phyloP scores from a whole-genome alignment of 2,329 filamentous ascomycete species.

The Dactylellina cionopaga region DNA sequence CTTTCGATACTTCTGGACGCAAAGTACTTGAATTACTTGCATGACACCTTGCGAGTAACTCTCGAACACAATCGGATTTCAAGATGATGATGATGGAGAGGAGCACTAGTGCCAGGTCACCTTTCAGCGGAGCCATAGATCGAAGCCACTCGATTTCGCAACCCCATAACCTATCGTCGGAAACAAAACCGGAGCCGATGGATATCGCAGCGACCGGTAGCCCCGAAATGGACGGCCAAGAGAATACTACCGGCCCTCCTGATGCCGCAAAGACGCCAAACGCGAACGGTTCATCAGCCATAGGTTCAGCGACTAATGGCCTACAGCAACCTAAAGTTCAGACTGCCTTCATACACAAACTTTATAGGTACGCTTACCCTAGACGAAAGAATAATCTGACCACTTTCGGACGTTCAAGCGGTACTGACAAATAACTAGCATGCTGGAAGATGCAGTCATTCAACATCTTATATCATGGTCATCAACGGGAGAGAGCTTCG shows the following conservation, averaged over 20 bases:
- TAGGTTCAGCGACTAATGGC: conserved; percentile 61
- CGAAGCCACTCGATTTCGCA: conserved; percentile 44
- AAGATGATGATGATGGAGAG: conserved; percentile 54
- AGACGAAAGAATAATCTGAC: not conserved
- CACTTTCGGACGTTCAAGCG: not conserved
- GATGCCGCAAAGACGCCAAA: conserved; percentile 68
- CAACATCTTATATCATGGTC: conserved; percentile 98
- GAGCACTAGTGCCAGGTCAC: conserved; percentile 52
- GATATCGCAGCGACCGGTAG: conserved; percentile 29
- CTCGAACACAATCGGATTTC: conserved; percentile 15
- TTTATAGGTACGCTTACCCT: conserved; percentile 81
- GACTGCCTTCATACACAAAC: conserved; percentile 98
- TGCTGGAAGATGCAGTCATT: conserved; percentile 93
- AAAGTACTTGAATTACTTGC: conserved; percentile 14
- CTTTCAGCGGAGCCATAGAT: conserved; percentile 48
- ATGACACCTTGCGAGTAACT: conserved; percentile 9
- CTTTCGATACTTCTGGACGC: too few relatives aligned
- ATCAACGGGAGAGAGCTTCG: conserved; percentile 90
- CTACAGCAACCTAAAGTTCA: conserved; percentile 97
- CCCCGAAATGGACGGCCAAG: conserved; percentile 39
- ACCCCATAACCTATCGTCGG: conserved; percentile 32
- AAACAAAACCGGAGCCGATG: conserved; percentile 45
- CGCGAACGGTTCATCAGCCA: conserved; percentile 20
- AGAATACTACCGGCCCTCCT: conserved; percentile 1
- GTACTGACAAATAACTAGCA: conserved; percentile 68